Conservation (phyloP, 345 rosid species). For the Stellera chamaejasme region DNA sequence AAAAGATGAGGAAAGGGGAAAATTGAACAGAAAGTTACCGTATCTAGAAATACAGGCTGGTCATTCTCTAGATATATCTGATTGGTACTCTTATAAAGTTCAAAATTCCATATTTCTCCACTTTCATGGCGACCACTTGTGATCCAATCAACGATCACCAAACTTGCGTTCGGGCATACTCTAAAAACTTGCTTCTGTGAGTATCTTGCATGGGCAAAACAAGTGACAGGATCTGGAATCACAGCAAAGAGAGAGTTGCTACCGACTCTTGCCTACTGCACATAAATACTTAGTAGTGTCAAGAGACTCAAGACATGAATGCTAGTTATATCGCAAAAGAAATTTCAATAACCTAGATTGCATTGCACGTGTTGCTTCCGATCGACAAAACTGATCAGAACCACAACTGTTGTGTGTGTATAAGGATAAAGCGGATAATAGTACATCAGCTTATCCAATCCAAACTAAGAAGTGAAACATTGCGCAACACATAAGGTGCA, state of each 20-base stretch:
- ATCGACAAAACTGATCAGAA: conserved; percentile 1
- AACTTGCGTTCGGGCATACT: conserved; percentile 52
- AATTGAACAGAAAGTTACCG: conserved; percentile 28
- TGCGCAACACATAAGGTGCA: no score
- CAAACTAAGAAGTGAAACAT: neutral
- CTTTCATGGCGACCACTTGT: conserved; percentile 90
- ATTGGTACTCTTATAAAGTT: conserved; percentile 78
- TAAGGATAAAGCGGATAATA: no score
- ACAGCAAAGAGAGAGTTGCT: conserved; percentile 53
- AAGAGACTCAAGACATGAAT: neutral
- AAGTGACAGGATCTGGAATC: conserved; percentile 91
- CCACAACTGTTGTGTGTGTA: no score
- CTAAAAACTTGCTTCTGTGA: conserved; percentile 78
- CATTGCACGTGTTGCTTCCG: neutral
- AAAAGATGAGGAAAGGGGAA: neutral
- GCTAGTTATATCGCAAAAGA: neutral
- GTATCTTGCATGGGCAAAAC: conserved; percentile 83
- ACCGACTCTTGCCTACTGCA: conserved; percentile 79
- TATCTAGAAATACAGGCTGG: conserved; percentile 69
- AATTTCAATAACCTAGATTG: neutral
- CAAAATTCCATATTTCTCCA: conserved; percentile 91
- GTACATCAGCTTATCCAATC: no score
- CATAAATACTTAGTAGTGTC: conserved; percentile 12
- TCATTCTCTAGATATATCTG: conserved; percentile 43
- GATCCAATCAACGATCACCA: conserved; percentile 86